These are phyloP conservation scores for Aspergillus saccharolyticus DNA, from an alignment of 495 filamentous ascomycete genomes.

Conservation along the genomic window DNA sequence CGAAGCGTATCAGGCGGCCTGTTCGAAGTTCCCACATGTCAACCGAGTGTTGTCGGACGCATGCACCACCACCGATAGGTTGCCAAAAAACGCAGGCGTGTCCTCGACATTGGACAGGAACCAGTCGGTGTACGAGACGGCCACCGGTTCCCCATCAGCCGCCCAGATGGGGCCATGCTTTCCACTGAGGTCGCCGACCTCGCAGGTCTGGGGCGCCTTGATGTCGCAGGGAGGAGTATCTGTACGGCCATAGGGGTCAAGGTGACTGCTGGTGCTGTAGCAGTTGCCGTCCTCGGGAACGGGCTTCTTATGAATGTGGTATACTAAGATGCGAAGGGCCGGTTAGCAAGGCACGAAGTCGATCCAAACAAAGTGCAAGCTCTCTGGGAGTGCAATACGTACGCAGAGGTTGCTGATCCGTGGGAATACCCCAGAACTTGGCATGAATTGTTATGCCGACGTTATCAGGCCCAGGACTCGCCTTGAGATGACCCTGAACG, in stretches of 20 bases:
- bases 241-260: conserved; percentile 62
- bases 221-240: conserved; percentile 61
- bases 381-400: conserved; percentile 27
- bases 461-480: conserved; percentile 49
- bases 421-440: conserved; percentile 61
- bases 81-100: conserved; percentile 66
- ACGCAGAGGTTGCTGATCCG: conserved; percentile 65
- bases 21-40: conserved; percentile 30
- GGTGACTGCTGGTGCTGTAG: conserved; percentile 61
- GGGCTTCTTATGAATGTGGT: conserved; percentile 75
- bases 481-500: conserved; percentile 57
- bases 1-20: neutral
- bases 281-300: conserved; percentile 77
- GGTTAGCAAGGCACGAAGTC: neutral
- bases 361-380: neutral
- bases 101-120: conserved; percentile 59
- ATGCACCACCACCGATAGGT: conserved; percentile 75
- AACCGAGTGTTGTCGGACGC: conserved; percentile 18
- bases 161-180: conserved; percentile 67
- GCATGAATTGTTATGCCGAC: conserved; percentile 60
- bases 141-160: conserved; percentile 32
- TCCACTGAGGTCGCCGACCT: conserved; percentile 78
- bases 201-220: conserved; percentile 60
- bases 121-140: conserved; percentile 54
- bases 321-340: conserved; percentile 45